phyloP scores from a whole-genome alignment of 2,329 filamentous ascomycete genomes.

The Ilyonectria destructans region DNA sequence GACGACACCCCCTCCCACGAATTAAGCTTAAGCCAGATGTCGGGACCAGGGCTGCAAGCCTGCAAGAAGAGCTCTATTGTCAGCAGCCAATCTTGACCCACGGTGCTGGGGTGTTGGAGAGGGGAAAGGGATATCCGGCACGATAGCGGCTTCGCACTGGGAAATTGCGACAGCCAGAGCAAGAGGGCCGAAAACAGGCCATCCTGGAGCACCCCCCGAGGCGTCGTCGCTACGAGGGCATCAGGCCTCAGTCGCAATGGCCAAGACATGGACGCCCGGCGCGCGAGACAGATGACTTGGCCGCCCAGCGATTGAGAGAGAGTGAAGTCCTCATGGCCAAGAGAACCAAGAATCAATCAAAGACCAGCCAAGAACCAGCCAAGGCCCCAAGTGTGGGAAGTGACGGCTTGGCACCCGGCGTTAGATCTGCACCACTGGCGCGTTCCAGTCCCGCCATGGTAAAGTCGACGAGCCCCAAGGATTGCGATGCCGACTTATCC shows the following conservation, averaged over 20 bases:
- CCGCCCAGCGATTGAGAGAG: background rate
- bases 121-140: conserved; percentile 27
- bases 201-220: background rate
- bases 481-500: conserved; percentile 49
- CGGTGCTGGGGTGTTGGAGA: conserved; percentile 5
- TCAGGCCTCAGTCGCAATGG: background rate
- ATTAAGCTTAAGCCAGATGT: conserved; percentile 50
- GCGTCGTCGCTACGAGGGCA: background rate
- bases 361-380: conserved; percentile 7
- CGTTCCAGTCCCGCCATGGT: conserved; percentile 28
- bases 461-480: conserved; percentile 24
- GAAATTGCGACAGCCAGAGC: conserved; percentile 24
- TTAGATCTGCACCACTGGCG: conserved; percentile 27
- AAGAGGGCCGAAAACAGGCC: conserved; percentile 13
- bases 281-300: conserved; percentile 1
- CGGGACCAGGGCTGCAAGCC: conserved; percentile 41
- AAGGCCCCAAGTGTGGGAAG: conserved; percentile 8
- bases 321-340: background rate
- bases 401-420: conserved; percentile 33
- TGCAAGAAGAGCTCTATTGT: conserved; percentile 2
- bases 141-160: conserved; percentile 22
- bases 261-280: no score
- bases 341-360: conserved; percentile 11
- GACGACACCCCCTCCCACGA: conserved; percentile 41
- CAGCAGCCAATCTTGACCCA: conserved; percentile 31